Evolutionary conservation across 2,329 filamentous ascomycete genomes (phyloP), one percentile per base, ranked within the genome.

Genomic region (Alternaria conjuncta): DNA sequence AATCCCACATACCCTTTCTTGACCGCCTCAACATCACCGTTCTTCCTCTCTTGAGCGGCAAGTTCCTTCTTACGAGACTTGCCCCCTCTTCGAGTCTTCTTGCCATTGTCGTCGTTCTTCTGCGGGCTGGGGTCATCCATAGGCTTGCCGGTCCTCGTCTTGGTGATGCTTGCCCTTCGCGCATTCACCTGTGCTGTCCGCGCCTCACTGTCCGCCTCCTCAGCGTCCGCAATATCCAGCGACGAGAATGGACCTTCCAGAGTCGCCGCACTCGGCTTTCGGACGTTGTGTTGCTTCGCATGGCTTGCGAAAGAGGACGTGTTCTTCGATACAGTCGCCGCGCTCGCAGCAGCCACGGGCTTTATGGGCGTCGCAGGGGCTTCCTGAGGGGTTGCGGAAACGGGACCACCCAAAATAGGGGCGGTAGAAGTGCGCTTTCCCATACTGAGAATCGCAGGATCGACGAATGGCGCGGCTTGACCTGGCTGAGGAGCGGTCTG

Each of bases 371-470:
- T 83, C 7, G 82, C 79, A 18, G 82, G 79, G 15, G 78, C 80
- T 67, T 80, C 78, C 55, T 77, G 77, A 3, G 76, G 75, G 23
- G 68, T 67, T 28, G 71, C 68, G 45, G 69, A 57, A 30, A 70
- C 60, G 13, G 70, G 45, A 43, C 73, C 71, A 20, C 65, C 65
- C 13, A 63, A 58, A 4, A 71, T 60, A 55, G 68, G 69, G 30
- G 68, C 67, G 18, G 71, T 50, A 73, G 77, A 55, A 71, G 79
- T 64, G 72, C 72, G 70, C 63, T 78, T 83, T 20, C 79, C 79
- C 76, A 92, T 87, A 75, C 92, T 94, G 49, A 96, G 77, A 59
- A 96, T 96, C 4, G 93, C 93, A 11, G 93, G 93, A 72, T 96
- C 93, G n/a, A 90, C 86, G 73, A 96, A 93, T 0, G 71, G 60